Evolutionary conservation across 176 grass and related monocot genomes (phyloP), one percentile per base, ranked within the genome.

Genomic region (Musa itinerans): DNA sequence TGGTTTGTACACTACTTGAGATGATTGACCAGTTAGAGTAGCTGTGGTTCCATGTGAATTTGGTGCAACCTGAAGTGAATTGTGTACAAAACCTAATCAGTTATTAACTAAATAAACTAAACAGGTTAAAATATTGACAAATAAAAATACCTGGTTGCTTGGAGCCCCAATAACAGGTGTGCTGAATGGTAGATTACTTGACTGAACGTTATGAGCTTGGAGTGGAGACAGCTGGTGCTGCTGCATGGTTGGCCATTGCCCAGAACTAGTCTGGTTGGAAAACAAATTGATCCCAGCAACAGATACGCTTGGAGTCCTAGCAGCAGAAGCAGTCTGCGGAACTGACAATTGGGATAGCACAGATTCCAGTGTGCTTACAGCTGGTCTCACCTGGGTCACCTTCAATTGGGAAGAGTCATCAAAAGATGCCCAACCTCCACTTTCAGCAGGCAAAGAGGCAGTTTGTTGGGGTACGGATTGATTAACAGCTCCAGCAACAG

Each of bases 371-470:
- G 74, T 80, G 63, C 68, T 84, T 76, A 59, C 34, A 73, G 12
- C 69, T 75, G 81, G 81, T 71, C 68, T 26, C 10, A 63, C 48
- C 66, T 78, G 57, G 22, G 72, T 25, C 20, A 1, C 25, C 29
- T 84, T 83, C 79, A 54, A 53, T 69, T 78, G 65, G 63, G n/a
- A 64, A 66, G 62, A 64, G 19, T 68, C 80, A 81, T 90, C 88
- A 76, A 90, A 87, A 74, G 84, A 87, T 74, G 88, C 88, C 88
- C 88, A 90, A 29, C 84, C 84, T 62, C 85, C 79, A 73, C 86
- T 82, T 10, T 62, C 65, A 73, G 20, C 16, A 61, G 74, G 74
- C 70, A n/a, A 73, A 68, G 74, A 15, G 15, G 65, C 17, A 43
- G 6, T 73, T 27, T 81, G 68, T 24, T 81, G 78, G 9, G 54